These are phyloP conservation scores for Ampelocalamus luodianensis DNA, from an alignment of 176 grass and related monocot species.

Conservation along the genomic window DNA sequence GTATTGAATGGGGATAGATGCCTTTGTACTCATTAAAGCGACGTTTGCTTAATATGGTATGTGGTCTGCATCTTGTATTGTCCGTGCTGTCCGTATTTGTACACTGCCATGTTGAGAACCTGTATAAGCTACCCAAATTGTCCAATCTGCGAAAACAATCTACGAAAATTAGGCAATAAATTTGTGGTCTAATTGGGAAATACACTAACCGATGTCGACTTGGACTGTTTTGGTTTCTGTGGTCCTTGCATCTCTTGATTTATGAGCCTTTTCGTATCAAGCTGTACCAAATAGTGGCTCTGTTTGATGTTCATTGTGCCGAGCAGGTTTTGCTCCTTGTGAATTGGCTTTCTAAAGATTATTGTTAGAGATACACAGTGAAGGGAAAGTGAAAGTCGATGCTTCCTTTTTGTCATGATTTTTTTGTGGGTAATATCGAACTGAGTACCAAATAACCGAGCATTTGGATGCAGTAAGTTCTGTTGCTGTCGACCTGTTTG, in stretches of 20 bases:
- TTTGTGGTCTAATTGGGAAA: neutral
- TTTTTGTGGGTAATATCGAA: neutral
- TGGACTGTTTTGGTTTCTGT: conserved; percentile 8
- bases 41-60: conserved; percentile 8
- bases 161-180: neutral
- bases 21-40: neutral
- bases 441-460: neutral
- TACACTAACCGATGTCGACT: neutral
- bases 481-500: neutral
- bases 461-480: neutral
- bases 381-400: neutral
- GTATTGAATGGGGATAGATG: neutral
- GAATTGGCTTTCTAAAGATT: neutral
- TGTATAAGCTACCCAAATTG: neutral
- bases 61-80: neutral
- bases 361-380: neutral
- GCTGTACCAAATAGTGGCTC: neutral
- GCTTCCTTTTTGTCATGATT: neutral
- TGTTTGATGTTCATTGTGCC: conserved; percentile 27
- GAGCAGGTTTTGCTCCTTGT: conserved; percentile 23
- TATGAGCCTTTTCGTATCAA: too few species aligned
- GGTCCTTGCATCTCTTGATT: conserved; percentile 19
- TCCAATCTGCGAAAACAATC: neutral
- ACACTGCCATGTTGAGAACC: neutral
- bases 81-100: conserved; percentile 14